A percentile compares a stretch with the other conserved stretches of the same genome.
Evolutionary conservation across 2,329 filamentous ascomycete genomes (phyloP).

Genomic region (Diplodia sapinea): DNA sequence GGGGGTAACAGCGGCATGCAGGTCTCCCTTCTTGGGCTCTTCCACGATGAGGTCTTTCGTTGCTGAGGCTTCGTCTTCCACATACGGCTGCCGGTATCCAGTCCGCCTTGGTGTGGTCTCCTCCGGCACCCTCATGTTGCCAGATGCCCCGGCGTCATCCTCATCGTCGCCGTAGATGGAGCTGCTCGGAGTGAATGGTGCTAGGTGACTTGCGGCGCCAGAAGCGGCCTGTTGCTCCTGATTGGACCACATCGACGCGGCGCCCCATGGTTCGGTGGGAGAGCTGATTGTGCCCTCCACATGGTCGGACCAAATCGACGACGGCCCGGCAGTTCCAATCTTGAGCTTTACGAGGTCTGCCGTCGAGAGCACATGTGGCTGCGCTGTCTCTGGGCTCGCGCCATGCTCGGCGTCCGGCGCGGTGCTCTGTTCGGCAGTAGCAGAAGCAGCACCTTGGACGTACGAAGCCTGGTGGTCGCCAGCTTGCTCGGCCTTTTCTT

Average conservation of each 20-base stretch:
- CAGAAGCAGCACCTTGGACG: not conserved
- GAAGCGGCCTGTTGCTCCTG: conserved; percentile 19
- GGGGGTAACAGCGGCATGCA: not conserved
- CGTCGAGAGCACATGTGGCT: not conserved
- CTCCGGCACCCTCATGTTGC: not conserved
- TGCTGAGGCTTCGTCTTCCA: conserved; percentile 3
- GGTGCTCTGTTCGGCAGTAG: not conserved
- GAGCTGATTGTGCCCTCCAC: conserved; percentile 16
- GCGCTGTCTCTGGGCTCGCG: not conserved
- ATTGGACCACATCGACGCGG: conserved; percentile 25
- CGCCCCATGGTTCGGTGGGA: conserved; percentile 20
- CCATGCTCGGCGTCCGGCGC: not conserved
- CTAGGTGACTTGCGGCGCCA: conserved; percentile 5
- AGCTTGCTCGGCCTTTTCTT: conserved; percentile 7
- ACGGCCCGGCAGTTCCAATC: not conserved
- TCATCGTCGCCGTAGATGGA: conserved; percentile 22
- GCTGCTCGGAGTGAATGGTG: conserved; percentile 24
- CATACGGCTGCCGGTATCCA: conserved; percentile 3
- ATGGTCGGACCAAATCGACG: conserved; percentile 12
- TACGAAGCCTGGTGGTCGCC: conserved; percentile 6
- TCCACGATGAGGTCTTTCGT: not conserved
- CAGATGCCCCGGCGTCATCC: not conserved
- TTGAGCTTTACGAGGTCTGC: conserved; percentile 18
- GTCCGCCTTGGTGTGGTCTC: not conserved
- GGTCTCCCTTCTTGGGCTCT: not conserved